Base-by-base conservation (phyloP, 306 rosid species). In the Fragaria iinumae region DNA sequence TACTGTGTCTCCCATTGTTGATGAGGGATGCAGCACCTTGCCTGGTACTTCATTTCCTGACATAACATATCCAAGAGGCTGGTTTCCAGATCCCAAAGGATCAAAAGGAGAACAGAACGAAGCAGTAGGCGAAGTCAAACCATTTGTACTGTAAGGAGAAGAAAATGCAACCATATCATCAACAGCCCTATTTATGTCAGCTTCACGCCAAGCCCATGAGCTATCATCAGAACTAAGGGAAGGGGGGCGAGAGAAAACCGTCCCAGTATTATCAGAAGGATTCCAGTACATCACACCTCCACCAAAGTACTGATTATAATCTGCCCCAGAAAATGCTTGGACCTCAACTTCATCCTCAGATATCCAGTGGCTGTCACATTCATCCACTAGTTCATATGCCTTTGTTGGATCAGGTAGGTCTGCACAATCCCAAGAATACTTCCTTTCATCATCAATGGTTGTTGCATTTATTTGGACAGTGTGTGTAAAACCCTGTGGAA, bases 131-230 rank as follows among this genome's bases (percentile, higher is more conserved):
- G 98, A 93, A 49, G 98, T 79, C 87, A 91, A 84, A 76, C 96
- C 97, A 79, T 89, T 92, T 16, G 97, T 93, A 83, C 90, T 83
- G 74, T 90, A 93, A 6, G 98, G 88, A 82, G 98, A 93, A 69
- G 98, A 86, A 82, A 90, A 93, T 63, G 98, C 92, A 87, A 93
- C 98, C 98, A 93, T 93, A 78, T 93, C 98, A 91, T 93, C 98
- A 68, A 93, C 98, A 60, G 96, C 86, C 84, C 93, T 88, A 81
- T 82, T 90, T 92, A 93, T 90, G 87, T 93, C 98, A 76, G 98
- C 98, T 76, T 93, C 98, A 73, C 88, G 93, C 96, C 93, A 89
- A 80, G 98, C 94, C 98, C 96, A 93, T 68, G 88, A 77, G 85
- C 98, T 93, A 85, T 93, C 98, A 84, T 93, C 98, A 71, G 97